Evolutionary conservation across 164 flowering plant species (phyloP).

Genomic region (Saururus chinensis): DNA sequence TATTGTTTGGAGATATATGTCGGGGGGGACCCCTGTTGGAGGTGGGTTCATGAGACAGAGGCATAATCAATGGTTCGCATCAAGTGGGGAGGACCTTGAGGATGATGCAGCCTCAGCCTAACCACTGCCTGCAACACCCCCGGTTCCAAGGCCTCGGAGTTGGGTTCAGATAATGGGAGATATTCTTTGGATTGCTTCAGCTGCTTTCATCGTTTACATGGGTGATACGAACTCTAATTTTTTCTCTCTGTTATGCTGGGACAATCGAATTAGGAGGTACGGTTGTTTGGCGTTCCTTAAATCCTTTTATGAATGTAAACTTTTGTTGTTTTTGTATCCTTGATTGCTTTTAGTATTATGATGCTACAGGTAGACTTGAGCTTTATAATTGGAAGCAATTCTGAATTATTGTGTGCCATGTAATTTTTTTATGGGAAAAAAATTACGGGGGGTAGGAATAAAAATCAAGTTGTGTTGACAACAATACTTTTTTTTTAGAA

Average conservation of each 20-base stretch:
- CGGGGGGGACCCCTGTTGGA: slow-evolving; percentile 66
- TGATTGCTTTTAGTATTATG: neutral
- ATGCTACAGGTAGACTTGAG: too few relatives aligned
- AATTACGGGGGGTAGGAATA: too few relatives aligned
- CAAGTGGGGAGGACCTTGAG: slow-evolving; percentile 5
- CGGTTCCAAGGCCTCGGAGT: slow-evolving; percentile 22
- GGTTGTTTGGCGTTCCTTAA: neutral
- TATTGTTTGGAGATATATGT: slow-evolving; percentile 22
- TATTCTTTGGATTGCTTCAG: slow-evolving; percentile 74
- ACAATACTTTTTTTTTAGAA: too few relatives aligned
- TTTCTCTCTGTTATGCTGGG: slow-evolving; percentile 50
- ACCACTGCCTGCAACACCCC: slow-evolving; percentile 9
- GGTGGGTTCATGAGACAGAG: slow-evolving; percentile 54
- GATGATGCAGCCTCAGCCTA: neutral
- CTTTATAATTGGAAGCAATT: too few relatives aligned
- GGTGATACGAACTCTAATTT: slow-evolving; percentile 69
- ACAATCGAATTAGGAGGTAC: slow-evolving; percentile 67
- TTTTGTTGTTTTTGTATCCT: neutral
- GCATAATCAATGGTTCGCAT: slow-evolving; percentile 48
- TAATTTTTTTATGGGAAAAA: too few relatives aligned
- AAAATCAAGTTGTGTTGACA: too few relatives aligned
- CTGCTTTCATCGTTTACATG: slow-evolving; percentile 54
- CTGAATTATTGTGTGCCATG: too few relatives aligned
- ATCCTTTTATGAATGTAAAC: neutral
- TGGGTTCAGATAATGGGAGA: slow-evolving; percentile 67